phyloP scores from a whole-genome alignment of 495 filamentous ascomycete species.

The Platismatia glauca region DNA sequence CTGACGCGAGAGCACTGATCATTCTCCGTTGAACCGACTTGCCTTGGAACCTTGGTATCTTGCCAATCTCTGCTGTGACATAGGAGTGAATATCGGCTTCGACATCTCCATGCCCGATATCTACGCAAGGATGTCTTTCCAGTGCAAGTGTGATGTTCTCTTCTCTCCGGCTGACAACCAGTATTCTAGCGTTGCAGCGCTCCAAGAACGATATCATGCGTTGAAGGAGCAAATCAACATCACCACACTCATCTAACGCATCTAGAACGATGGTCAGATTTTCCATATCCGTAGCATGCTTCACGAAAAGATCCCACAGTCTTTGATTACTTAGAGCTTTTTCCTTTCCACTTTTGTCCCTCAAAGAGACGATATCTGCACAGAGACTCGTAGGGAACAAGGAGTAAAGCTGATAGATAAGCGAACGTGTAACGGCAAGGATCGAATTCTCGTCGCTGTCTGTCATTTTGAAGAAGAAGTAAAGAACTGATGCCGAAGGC shows the following conservation, averaged over 20 bases:
- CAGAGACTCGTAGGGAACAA: not conserved
- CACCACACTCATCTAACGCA: not conserved
- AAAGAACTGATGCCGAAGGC: not conserved
- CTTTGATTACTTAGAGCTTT: not conserved
- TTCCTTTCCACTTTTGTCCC: not conserved
- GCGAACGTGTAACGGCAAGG: not conserved
- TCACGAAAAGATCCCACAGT: not conserved
- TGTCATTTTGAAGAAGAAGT: slow-evolving; percentile 1
- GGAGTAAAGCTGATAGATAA: not conserved
- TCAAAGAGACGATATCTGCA: not conserved
- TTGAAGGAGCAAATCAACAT: not conserved
- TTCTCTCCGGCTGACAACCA: not conserved
- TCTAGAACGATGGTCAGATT: not conserved
- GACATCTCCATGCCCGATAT: not conserved
- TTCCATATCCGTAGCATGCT: not conserved
- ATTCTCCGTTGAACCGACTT: not conserved
- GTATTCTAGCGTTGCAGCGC: not conserved
- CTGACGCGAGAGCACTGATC: not conserved
- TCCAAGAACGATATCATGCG: not conserved
- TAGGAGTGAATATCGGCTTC: not conserved
- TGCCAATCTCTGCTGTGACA: not conserved
- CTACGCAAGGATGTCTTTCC: not conserved
- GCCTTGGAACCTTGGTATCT: not conserved
- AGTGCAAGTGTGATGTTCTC: not conserved
- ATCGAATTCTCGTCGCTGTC: not conserved